A percentile compares a stretch with the other conserved stretches of the same genome.
Conservation (phyloP, 495 filamentous ascomycete genomes). For the Aspergillus kassunensis region DNA sequence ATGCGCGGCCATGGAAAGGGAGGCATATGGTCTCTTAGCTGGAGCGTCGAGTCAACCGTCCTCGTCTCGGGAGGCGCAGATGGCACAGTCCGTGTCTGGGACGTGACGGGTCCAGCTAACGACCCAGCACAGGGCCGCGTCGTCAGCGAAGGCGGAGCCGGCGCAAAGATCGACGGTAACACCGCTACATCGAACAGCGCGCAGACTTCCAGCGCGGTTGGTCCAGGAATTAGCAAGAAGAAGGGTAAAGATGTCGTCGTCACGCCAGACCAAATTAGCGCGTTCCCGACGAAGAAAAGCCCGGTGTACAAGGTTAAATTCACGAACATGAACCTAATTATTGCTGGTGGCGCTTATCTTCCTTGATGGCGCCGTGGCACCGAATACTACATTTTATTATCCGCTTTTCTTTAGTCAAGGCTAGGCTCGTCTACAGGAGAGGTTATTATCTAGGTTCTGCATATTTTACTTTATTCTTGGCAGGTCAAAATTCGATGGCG, state of each 20-base stretch:
- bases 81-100: slow-evolving; percentile 89
- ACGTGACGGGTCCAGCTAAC: slow-evolving; percentile 63
- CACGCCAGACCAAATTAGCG: slow-evolving; percentile 86
- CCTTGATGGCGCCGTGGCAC: slow-evolving; percentile 49
- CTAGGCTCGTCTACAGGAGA: too few relatives aligned
- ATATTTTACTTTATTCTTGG: slow-evolving; percentile 1
- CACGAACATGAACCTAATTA: slow-evolving; percentile 85
- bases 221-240: slow-evolving; percentile 61
- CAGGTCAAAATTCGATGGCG: slow-evolving; percentile 5
- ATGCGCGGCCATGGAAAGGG: slow-evolving; percentile 93
- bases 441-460: too few relatives aligned
- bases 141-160: slow-evolving; percentile 50
- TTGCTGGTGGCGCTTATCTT: slow-evolving; percentile 83
- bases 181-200: slow-evolving; percentile 29
- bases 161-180: slow-evolving; percentile 50
- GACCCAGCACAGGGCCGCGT: slow-evolving; percentile 54
- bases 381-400: too few relatives aligned
- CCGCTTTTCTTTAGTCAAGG: too few relatives aligned
- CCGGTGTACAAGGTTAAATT: slow-evolving; percentile 92
- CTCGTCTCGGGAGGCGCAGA: slow-evolving; percentile 89
- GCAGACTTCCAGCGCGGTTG: slow-evolving; percentile 38
- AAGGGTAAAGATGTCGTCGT: slow-evolving; percentile 87
- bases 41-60: slow-evolving; percentile 83
- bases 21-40: slow-evolving; percentile 88
- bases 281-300: slow-evolving; percentile 92